Conservation (phyloP, 2,329 filamentous ascomycete species). For the Pezicula neosporulosa region DNA sequence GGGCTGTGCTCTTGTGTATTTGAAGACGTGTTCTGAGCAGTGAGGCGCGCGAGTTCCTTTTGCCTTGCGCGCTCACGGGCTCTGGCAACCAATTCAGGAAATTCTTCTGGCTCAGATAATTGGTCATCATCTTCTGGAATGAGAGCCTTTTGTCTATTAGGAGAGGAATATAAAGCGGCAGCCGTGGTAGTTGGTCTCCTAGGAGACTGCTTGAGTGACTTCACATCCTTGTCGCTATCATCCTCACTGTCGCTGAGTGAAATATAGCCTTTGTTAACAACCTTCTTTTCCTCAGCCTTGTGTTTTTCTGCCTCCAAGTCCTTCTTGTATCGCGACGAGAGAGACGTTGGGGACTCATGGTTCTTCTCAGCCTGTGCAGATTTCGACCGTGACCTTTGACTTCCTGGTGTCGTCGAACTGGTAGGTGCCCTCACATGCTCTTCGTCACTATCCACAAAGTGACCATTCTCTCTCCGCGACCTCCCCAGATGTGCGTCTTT, state of each 20-base stretch:
- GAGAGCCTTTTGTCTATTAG: too few relatives aligned
- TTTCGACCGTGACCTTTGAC: constrained; percentile 10
- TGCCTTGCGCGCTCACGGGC: constrained; percentile 1
- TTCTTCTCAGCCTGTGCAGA: constrained; percentile 1
- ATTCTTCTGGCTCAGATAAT: constrained; percentile 4
- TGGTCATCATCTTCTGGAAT: background rate
- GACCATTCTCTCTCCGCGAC: constrained; percentile 7
- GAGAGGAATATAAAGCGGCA: too few relatives aligned
- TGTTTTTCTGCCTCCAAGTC: constrained; percentile 11
- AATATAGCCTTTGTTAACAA: constrained; percentile 14
- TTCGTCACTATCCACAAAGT: constrained; percentile 9
- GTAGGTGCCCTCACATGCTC: constrained; percentile 4
- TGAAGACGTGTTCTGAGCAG: constrained; percentile 7
- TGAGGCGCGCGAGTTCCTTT: background rate
- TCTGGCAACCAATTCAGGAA: constrained; percentile 4
- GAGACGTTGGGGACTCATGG: constrained; percentile 9
- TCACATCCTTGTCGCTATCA: constrained; percentile 3
- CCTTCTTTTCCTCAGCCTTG: constrained; percentile 1
- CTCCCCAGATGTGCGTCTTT: constrained; percentile 15
- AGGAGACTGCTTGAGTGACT: background rate
- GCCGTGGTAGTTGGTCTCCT: background rate
- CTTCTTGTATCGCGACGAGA: constrained; percentile 15
- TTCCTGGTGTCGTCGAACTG: constrained; percentile 10
- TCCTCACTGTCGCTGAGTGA: constrained; percentile 16
- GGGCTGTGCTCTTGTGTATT: constrained; percentile 4